Percentiles rank a stretch among this genome's conserved stretches.
phyloP scores from a whole-genome alignment of 2,329 filamentous ascomycete species.

The Botryotinia calthae region DNA sequence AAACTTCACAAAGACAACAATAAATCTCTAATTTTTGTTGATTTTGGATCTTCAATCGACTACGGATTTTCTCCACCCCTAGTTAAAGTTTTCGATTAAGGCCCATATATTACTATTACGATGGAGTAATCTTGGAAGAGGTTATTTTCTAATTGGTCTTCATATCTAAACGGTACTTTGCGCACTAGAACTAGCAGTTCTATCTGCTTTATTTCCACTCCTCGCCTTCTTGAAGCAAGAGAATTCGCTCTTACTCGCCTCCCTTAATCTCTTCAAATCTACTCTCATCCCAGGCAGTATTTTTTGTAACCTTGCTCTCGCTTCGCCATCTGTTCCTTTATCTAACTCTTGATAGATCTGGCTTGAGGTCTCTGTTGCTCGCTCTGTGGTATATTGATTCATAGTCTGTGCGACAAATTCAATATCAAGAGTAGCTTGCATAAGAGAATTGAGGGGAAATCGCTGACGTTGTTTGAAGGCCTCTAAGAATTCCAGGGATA shows the following conservation, averaged over 20 bases:
- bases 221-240: conserved; percentile 69
- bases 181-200: conserved; percentile 4
- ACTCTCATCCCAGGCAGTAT: conserved; percentile 88
- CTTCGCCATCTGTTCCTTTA: conserved; percentile 82
- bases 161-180: background rate
- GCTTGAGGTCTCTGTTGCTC: conserved; percentile 76
- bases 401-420: conserved; percentile 96
- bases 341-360: conserved; percentile 93
- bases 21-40: background rate
- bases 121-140: background rate
- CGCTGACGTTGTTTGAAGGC: conserved; percentile 66
- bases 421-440: conserved; percentile 96
- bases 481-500: conserved; percentile 74
- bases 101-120: background rate
- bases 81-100: background rate
- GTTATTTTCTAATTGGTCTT: background rate
- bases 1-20: background rate
- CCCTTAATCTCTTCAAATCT: conserved; percentile 78
- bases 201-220: conserved; percentile 23
- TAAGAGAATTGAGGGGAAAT: conserved; percentile 78
- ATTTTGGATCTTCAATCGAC: background rate
- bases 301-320: conserved; percentile 73
- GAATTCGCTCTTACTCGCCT: conserved; percentile 82
- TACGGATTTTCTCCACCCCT: background rate
- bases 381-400: conserved; percentile 81